A percentile compares a stretch with the other conserved stretches of the same genome.
phyloP scores from a whole-genome alignment of 192 early-diverging fungal species.

The Coemansia brasiliensis region DNA sequence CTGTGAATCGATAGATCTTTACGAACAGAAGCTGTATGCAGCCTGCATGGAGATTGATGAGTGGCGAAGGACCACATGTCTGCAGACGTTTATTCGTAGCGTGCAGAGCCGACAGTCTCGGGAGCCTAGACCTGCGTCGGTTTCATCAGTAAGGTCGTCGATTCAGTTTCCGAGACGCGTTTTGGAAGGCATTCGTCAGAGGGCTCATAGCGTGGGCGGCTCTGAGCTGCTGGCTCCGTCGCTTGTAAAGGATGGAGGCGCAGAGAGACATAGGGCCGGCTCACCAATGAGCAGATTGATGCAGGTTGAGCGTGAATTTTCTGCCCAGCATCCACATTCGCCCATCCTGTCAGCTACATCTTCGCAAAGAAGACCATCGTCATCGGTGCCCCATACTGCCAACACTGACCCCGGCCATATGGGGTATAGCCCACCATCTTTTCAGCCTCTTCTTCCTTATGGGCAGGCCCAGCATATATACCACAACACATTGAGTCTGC shows the following conservation, averaged over 20 bases:
- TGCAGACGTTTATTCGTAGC: conserved; percentile 19
- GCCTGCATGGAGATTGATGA: conserved; percentile 46
- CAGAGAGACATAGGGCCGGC: neutral
- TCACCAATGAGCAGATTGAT: conserved; percentile 35
- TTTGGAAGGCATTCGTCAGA: conserved; percentile 12
- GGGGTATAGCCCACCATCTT: too few relatives aligned
- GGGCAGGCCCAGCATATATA: too few relatives aligned
- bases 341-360: too few relatives aligned
- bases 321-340: too few relatives aligned
- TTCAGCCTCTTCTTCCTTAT: too few relatives aligned
- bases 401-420: too few relatives aligned
- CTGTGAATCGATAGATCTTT: neutral
- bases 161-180: conserved; percentile 15
- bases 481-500: too few relatives aligned
- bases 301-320: conserved; percentile 34
- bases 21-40: conserved; percentile 20
- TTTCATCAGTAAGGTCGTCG: conserved; percentile 8
- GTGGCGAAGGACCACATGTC: conserved; percentile 37
- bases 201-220: conserved; percentile 10
- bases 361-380: too few relatives aligned
- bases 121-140: conserved; percentile 12
- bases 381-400: too few relatives aligned
- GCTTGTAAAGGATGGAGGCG: neutral
- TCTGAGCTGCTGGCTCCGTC: neutral
- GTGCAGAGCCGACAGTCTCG: neutral